phyloP scores from a whole-genome alignment of 441 rosid genomes.

The Macaranga tanarius region DNA sequence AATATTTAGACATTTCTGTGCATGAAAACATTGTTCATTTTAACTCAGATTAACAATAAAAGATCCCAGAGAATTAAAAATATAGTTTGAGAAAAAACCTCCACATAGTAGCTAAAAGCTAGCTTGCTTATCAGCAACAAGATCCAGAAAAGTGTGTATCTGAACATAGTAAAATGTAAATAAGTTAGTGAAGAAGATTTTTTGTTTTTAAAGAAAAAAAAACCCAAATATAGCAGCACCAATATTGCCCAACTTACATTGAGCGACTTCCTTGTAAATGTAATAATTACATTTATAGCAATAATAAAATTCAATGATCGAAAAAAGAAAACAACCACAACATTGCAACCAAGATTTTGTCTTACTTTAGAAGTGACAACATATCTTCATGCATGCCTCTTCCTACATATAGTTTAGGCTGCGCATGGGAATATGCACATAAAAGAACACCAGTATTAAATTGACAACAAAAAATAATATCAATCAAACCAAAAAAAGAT shows the following conservation, averaged over 20 bases:
- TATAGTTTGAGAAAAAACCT: conserved; percentile 47
- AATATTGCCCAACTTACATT: neutral
- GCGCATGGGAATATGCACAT: conserved; percentile 18
- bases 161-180: conserved; percentile 33
- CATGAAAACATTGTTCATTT: neutral
- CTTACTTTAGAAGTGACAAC: conserved; percentile 90
- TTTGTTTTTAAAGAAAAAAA: conserved; percentile 27
- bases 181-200: conserved; percentile 15
- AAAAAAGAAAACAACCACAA: conserved; percentile 11
- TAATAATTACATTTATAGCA: neutral
- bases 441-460: conserved; percentile 10
- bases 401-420: conserved; percentile 95
- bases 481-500: conserved; percentile 9
- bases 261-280: neutral
- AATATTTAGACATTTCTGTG: neutral
- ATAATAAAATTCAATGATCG: neutral
- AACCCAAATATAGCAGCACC: conserved; percentile 12
- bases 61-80: neutral
- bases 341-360: conserved; percentile 17
- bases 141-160: conserved; percentile 98
- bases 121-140: conserved; percentile 84
- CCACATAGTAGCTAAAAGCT: conserved; percentile 96
- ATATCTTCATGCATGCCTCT: conserved; percentile 97
- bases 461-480: conserved; percentile 2
- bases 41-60: neutral